Evolutionary conservation across 495 filamentous ascomycete genomes (phyloP).

Genomic region (Mycothermus thermophilus): DNA sequence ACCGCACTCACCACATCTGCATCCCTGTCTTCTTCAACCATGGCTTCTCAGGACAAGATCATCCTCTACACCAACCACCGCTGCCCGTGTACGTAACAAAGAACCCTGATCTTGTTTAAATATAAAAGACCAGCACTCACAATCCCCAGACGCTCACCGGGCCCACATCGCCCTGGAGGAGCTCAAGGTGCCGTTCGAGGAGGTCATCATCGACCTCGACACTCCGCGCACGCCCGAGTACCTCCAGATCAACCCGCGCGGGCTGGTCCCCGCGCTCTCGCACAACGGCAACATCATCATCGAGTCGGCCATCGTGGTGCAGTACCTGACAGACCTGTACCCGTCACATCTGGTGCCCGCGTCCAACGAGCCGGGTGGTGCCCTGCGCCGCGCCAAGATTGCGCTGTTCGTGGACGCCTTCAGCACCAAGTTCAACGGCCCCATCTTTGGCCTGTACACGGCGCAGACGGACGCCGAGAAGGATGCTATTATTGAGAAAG

Average conservation of each 20-base stretch:
- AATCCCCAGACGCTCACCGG: slow-evolving; percentile 49
- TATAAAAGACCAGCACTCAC: neutral
- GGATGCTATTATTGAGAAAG: slow-evolving; percentile 22
- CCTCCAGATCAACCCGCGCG: slow-evolving; percentile 72
- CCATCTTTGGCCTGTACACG: slow-evolving; percentile 29
- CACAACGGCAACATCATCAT: slow-evolving; percentile 61
- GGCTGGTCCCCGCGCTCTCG: slow-evolving; percentile 60
- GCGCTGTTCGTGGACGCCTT: slow-evolving; percentile 69
- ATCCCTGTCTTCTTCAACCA: too few species aligned
- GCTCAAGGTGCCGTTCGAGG: slow-evolving; percentile 58
- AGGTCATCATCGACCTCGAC: slow-evolving; percentile 64
- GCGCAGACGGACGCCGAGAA: slow-evolving; percentile 30
- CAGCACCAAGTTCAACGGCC: slow-evolving; percentile 43
- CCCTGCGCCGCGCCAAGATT: slow-evolving; percentile 48
- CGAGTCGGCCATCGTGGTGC: slow-evolving; percentile 58
- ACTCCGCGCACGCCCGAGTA: slow-evolving; percentile 71
- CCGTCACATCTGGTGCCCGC: slow-evolving; percentile 39
- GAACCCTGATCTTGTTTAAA: neutral
- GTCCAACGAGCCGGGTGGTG: slow-evolving; percentile 26
- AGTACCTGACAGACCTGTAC: slow-evolving; percentile 51
- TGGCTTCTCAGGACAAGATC: slow-evolving; percentile 26
- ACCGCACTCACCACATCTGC: too few species aligned
- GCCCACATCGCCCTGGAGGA: slow-evolving; percentile 66
- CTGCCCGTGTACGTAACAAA: slow-evolving; percentile 46
- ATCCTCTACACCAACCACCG: slow-evolving; percentile 59